Conservation (phyloP, 495 filamentous ascomycete species). For the Daldinia grandis region DNA sequence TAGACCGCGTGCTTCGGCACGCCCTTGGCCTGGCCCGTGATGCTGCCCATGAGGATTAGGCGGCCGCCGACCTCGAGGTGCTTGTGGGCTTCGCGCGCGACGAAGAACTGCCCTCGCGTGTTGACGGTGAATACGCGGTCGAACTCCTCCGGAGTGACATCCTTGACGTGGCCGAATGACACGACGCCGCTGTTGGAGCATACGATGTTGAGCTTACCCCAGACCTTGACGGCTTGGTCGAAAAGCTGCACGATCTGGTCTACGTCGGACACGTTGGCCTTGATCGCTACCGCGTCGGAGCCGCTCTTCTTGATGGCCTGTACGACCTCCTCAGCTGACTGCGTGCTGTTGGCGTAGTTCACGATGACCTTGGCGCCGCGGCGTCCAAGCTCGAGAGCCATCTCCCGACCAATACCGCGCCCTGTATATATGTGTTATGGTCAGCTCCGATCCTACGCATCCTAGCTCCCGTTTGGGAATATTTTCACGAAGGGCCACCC, state of each 20-base stretch:
- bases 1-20: slow-evolving; percentile 79
- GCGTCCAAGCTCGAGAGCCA: slow-evolving; percentile 78
- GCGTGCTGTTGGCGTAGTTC: slow-evolving; percentile 75
- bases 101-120: slow-evolving; percentile 82
- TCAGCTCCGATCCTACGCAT: not conserved
- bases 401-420: slow-evolving; percentile 77
- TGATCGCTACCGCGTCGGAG: slow-evolving; percentile 70
- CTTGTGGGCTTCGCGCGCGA: slow-evolving; percentile 78
- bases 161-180: slow-evolving; percentile 68
- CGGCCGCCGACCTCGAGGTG: slow-evolving; percentile 72
- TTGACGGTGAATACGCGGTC: slow-evolving; percentile 81
- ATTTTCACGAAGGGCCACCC: not conserved
- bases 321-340: slow-evolving; percentile 70
- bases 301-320: slow-evolving; percentile 58
- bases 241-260: slow-evolving; percentile 65
- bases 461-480: slow-evolving; percentile 8
- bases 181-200: slow-evolving; percentile 74
- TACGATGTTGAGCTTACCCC: slow-evolving; percentile 79
- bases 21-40: slow-evolving; percentile 62
- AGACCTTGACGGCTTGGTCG: slow-evolving; percentile 67
- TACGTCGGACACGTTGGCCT: slow-evolving; percentile 77
- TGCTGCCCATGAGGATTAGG: slow-evolving; percentile 68
- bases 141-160: slow-evolving; percentile 78
- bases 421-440: slow-evolving; percentile 50
- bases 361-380: slow-evolving; percentile 76